Base-by-base conservation (phyloP, 1,139 yeast species). In the Ogataea hybrid region DNA sequence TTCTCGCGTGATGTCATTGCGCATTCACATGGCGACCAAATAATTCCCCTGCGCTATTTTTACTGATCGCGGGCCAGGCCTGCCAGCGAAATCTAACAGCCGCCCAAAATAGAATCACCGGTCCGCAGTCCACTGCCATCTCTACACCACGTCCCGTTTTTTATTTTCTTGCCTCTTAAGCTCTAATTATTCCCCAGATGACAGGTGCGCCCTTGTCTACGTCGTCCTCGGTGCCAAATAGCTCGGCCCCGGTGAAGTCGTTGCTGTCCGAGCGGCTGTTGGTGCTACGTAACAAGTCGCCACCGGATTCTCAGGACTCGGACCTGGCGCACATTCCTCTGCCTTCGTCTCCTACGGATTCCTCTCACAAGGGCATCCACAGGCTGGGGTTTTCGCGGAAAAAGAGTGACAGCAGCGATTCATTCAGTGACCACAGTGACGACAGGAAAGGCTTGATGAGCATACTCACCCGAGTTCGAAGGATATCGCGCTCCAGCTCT, bases 401-500 rank as follows among this genome's bases (percentile, higher is more conserved):
- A 27, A 43, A 37, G 32, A 40, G 36, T 27, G 41, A 31, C n/a
- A 39, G 47, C 39, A 37, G 18, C 25, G 50, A 42, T 10, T 32
- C 41, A 4, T 30, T 36, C 15, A 44, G 46, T 25, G 50, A 46
- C 20, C 47, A 42, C 18, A 30, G 35, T 25, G 41, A 43, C 11
- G 45, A 39, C 8, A 46, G 37, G 17, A 29, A 28, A 6, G 28
- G 42, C 14, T 16, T 49, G 15, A 21, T 23, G 17, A 33, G 37
- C 10, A 16, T 49, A 1, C 23, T 49, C 5, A 43, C 32, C 27
- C 39, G 37, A 15, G 50, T 49, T 3, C 37, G 44, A 18, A 30
- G 37, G 15, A 29, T 49, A 4, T 47, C 52, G 2, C 29, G 50
- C 14, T 29, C 49, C 10, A 39, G 46, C 21, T 50, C 52, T 6